Evolutionary conservation across 306 rosid species (phyloP).

Genomic region (Dalbergia cochinchinensis): DNA sequence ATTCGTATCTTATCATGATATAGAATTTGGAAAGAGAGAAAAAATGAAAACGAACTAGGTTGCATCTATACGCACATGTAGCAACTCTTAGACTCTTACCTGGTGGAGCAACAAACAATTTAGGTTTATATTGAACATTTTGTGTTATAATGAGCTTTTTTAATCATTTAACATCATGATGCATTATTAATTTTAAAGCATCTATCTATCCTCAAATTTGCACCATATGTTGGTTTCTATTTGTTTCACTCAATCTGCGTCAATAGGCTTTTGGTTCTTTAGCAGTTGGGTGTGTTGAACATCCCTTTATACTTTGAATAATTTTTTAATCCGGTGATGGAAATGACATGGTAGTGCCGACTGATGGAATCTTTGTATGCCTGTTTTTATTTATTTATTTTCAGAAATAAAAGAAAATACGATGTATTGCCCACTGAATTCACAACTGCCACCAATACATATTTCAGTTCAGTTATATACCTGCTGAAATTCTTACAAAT

Average conservation of each 20-base stretch:
- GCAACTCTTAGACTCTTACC: slow-evolving; percentile 1
- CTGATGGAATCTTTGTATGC: neutral
- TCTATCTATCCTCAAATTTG: slow-evolving; percentile 6
- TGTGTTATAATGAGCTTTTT: neutral
- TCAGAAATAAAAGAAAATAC: neutral
- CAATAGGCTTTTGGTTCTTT: neutral
- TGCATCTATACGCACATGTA: slow-evolving; percentile 13
- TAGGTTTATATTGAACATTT: neutral
- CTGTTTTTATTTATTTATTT: too few relatives aligned
- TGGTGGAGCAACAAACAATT: neutral
- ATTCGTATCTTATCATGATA: neutral
- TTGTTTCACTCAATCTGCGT: neutral
- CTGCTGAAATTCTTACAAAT: neutral
- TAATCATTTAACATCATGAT: neutral
- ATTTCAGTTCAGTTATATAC: slow-evolving; percentile 12
- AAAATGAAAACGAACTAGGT: neutral
- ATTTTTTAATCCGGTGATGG: neutral
- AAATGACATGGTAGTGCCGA: slow-evolving; percentile 4
- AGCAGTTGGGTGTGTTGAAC: neutral
- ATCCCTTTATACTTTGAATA: slow-evolving; percentile 13
- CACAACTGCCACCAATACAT: neutral
- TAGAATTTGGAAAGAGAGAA: slow-evolving; percentile 21
- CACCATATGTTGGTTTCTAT: neutral
- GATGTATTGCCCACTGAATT: neutral
- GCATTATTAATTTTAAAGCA: neutral